Conservation (phyloP, 768 basidiomycete genomes). For the Russula foetens region DNA sequence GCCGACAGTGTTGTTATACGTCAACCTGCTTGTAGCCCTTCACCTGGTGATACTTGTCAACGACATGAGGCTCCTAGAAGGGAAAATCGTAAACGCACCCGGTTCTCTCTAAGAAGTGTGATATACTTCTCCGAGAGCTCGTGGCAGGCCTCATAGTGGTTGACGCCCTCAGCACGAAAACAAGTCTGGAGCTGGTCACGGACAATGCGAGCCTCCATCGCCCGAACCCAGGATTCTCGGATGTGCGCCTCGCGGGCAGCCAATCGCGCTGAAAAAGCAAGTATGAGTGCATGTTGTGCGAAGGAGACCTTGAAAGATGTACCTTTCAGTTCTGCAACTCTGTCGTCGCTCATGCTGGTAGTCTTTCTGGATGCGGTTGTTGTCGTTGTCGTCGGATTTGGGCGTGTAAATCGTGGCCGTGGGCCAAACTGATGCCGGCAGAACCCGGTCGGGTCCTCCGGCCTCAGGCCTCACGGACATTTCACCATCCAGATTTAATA, state of each 20-base stretch:
- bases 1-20: slow-evolving; percentile 25
- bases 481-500: no score
- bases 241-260: slow-evolving; percentile 66
- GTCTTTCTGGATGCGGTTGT: slow-evolving; percentile 6
- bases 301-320: background rate
- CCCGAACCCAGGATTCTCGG: slow-evolving; percentile 89
- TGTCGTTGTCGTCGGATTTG: background rate
- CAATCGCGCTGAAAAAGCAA: slow-evolving; percentile 42
- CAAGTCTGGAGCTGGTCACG: slow-evolving; percentile 85
- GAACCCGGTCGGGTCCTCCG: no score
- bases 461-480: no score
- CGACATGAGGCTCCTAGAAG: background rate
- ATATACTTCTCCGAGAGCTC: slow-evolving; percentile 80
- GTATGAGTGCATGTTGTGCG: background rate
- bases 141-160: slow-evolving; percentile 83
- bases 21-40: slow-evolving; percentile 82
- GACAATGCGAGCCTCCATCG: slow-evolving; percentile 89
- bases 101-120: slow-evolving; percentile 68
- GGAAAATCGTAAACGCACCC: slow-evolving; percentile 41
- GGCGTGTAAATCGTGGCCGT: background rate
- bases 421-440: background rate
- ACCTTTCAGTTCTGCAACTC: slow-evolving; percentile 47
- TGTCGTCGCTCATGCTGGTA: slow-evolving; percentile 31
- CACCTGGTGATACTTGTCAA: slow-evolving; percentile 41
- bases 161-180: slow-evolving; percentile 84